Evolutionary conservation across 345 rosid genomes (phyloP).

Genomic region (Ceriops decandra): DNA sequence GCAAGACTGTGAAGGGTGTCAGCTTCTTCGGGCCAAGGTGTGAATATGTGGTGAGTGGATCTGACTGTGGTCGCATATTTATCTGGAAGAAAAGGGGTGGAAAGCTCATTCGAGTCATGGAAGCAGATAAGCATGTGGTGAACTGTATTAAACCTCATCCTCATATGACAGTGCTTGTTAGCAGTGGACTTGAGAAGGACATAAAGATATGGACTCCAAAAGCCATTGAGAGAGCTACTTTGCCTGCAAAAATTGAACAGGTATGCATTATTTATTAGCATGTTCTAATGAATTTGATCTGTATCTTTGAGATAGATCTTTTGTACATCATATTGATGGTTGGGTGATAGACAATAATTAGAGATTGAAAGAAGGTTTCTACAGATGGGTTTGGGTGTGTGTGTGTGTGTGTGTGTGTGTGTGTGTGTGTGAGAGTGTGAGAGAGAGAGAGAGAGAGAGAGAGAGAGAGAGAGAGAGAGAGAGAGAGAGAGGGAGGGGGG

Average conservation of each 20-base stretch:
- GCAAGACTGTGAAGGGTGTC: constrained; percentile 79
- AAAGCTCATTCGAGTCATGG: constrained; percentile 71
- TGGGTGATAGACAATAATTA: neutral
- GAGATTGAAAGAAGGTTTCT: neutral
- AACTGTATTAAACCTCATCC: constrained; percentile 91
- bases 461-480: too few relatives aligned
- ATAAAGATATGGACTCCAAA: constrained; percentile 85
- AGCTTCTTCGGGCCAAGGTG: constrained; percentile 79
- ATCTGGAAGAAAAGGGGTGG: constrained; percentile 86
- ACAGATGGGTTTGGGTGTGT: neutral
- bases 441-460: too few relatives aligned
- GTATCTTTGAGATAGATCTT: neutral
- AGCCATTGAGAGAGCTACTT: constrained; percentile 57
- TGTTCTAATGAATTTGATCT: neutral
- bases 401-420: too few relatives aligned
- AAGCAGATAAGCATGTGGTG: constrained; percentile 71
- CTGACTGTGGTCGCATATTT: constrained; percentile 93
- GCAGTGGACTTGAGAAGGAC: constrained; percentile 81
- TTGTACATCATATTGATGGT: neutral
- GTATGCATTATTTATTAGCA: constrained; percentile 33
- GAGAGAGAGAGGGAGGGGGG: too few relatives aligned
- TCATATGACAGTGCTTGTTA: constrained; percentile 58
- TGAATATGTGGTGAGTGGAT: constrained; percentile 92
- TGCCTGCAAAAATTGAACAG: constrained; percentile 65
- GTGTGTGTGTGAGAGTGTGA: too few relatives aligned